A percentile compares a stretch with the other conserved stretches of the same genome.
Evolutionary conservation across 176 grass and related monocot genomes (phyloP).

Genomic region (Aegilops speltoides): DNA sequence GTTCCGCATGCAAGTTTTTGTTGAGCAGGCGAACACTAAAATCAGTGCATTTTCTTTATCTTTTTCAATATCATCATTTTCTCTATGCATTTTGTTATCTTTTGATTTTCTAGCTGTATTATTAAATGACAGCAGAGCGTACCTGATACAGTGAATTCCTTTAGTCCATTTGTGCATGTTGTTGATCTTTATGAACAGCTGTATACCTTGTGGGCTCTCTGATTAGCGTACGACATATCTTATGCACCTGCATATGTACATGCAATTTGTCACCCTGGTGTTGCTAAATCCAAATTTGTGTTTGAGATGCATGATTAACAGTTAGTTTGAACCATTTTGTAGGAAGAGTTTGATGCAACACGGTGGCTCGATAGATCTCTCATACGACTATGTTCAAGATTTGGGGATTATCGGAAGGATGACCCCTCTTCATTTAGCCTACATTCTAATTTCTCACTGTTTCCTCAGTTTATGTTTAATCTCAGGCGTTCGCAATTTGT

Average conservation of each 20-base stretch:
- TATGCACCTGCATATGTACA: neutral
- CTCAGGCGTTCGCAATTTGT: constrained; percentile 94
- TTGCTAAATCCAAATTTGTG: constrained; percentile 7
- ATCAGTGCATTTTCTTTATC: neutral
- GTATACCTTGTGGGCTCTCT: neutral
- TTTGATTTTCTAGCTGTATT: neutral
- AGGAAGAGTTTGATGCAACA: constrained; percentile 97
- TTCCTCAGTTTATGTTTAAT: constrained; percentile 99
- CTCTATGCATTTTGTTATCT: neutral
- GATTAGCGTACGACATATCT: neutral
- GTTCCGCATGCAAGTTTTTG: neutral
- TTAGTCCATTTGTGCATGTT: neutral
- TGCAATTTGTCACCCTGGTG: neutral
- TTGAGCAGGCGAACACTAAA: neutral
- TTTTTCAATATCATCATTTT: neutral
- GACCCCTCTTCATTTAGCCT: constrained; percentile 90
- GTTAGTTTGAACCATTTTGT: constrained; percentile 24
- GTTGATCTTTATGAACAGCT: neutral
- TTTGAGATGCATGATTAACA: constrained; percentile 8
- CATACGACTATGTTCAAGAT: constrained; percentile 87
- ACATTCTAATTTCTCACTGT: constrained; percentile 90
- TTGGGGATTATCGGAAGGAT: constrained; percentile 96
- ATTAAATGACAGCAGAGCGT: neutral
- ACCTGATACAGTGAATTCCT: neutral
- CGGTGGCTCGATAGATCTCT: constrained; percentile 97